Evolutionary conservation across 495 filamentous ascomycete species (phyloP), one percentile per base, ranked within the genome.

Genomic region (Parmelia sp.): DNA sequence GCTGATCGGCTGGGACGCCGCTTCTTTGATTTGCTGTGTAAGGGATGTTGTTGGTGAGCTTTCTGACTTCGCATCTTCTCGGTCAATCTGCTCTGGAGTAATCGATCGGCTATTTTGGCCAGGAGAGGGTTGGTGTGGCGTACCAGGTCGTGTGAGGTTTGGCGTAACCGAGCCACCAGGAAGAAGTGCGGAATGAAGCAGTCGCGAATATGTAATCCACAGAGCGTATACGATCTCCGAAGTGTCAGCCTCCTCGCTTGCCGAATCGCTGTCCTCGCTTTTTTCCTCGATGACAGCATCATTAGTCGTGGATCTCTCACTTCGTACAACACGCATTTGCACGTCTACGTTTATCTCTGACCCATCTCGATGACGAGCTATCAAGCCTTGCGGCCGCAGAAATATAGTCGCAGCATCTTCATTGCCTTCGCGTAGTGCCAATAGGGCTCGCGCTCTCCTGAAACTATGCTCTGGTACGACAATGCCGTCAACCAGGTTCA

Each of bases 401-500:
- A 97, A 95, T 27, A 86, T 82, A 1, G 84, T 79, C 8, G 90
- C 87, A 11, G 90, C 89, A 70, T 79, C 76, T 37, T 86, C 83
- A 47, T 86, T 89, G 25, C 88, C 90, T 68, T 96, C 90, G 57
- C 89, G 84, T 56, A 97, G 77, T 8, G 90, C 87, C 21, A 96
- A 82, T 57, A 95, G 81, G 1, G 90, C 90, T 66, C 90, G 83
- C 19, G 94, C 95, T 60, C 92, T 88, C 44, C 95, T 85, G 74
- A 97, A 97, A 65, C 88, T 94, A 72, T 96, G 90, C 75, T 98
- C 94, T 8, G 94, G 95, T 60, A 98, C 87, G 36, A 98, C 92
- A 61, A 97, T 91, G n/a, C 94, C 95, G 73, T 98, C 95, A 21
- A 88, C 82, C 25, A 97, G 80, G 29, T 81, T 78, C 57, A 96